A percentile compares a stretch with the other conserved stretches of the same genome.
Evolutionary conservation across 2,329 filamentous ascomycete species (phyloP).

Genomic region (Zymoseptoria pseudotritici): DNA sequence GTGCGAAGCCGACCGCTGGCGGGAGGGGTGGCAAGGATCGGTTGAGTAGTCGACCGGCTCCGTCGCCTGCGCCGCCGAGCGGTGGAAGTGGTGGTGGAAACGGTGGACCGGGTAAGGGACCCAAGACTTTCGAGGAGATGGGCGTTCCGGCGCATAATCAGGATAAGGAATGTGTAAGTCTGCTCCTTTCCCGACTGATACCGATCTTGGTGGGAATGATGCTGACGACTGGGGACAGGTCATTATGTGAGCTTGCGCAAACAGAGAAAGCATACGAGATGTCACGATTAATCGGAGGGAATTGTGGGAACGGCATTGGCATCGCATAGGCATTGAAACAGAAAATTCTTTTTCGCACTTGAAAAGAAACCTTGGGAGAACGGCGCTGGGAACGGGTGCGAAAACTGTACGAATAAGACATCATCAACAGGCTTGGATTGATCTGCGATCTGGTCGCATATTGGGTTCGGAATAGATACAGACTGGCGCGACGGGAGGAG

Average conservation of each 20-base stretch:
- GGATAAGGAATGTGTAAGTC: slow-evolving; percentile 75
- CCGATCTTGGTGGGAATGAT: background rate
- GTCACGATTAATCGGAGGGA: too few species aligned
- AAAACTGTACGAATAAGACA: too few species aligned
- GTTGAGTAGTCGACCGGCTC: background rate
- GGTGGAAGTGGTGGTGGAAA: background rate
- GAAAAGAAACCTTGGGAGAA: too few species aligned
- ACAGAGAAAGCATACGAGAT: background rate
- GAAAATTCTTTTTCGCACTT: too few species aligned
- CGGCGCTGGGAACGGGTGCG: too few species aligned
- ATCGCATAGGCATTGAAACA: too few species aligned
- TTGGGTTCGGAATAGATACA: background rate
- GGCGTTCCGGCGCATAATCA: slow-evolving; percentile 78
- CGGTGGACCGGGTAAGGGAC: slow-evolving; percentile 57
- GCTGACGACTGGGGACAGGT: background rate
- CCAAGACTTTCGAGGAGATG: slow-evolving; percentile 97
- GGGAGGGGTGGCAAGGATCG: background rate
- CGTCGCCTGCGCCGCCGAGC: background rate
- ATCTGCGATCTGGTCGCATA: background rate
- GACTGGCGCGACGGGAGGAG: background rate
- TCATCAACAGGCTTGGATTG: too few species aligned
- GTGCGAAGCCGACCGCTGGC: background rate
- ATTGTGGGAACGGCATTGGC: too few species aligned
- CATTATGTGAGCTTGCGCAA: background rate
- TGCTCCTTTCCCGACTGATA: background rate